phyloP scores from a whole-genome alignment of 495 filamentous ascomycete genomes.

The Oidiodendron maius region DNA sequence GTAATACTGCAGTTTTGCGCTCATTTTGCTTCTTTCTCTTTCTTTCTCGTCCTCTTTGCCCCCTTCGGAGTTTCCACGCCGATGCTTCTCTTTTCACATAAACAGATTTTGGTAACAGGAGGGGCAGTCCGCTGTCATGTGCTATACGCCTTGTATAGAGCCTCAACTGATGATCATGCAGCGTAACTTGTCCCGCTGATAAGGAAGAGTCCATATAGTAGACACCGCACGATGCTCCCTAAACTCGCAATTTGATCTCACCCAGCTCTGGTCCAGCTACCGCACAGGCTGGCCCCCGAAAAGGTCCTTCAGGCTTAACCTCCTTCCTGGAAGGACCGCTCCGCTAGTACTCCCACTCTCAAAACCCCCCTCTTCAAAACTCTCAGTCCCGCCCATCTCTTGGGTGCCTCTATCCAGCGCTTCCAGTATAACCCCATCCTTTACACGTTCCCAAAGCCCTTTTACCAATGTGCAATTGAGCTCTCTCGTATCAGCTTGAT shows the following conservation, averaged over 20 bases:
- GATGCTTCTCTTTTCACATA: no score
- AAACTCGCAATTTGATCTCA: background rate
- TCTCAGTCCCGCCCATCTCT: background rate
- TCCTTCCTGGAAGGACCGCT: background rate
- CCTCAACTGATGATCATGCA: no score
- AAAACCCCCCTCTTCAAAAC: background rate
- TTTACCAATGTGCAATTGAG: slow-evolving; percentile 6
- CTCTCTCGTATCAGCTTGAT: slow-evolving; percentile 5
- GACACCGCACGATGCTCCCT: background rate
- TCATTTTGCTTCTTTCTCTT: no score
- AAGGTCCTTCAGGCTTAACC: slow-evolving; percentile 3
- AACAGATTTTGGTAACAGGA: no score
- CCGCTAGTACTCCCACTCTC: background rate
- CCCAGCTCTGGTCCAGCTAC: background rate
- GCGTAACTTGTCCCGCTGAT: no score
- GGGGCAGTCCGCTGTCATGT: no score
- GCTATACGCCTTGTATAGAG: no score
- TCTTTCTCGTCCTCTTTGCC: no score
- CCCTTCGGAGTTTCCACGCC: no score
- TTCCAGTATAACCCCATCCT: background rate
- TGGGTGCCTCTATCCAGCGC: background rate
- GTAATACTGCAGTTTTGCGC: no score
- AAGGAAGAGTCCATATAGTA: no score
- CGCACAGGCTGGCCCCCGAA: background rate
- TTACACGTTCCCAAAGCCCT: slow-evolving; percentile 7